These are phyloP conservation scores for Aureobasidium sp. DNA, from an alignment of 2,329 filamentous ascomycete genomes.

Conservation along the genomic window DNA sequence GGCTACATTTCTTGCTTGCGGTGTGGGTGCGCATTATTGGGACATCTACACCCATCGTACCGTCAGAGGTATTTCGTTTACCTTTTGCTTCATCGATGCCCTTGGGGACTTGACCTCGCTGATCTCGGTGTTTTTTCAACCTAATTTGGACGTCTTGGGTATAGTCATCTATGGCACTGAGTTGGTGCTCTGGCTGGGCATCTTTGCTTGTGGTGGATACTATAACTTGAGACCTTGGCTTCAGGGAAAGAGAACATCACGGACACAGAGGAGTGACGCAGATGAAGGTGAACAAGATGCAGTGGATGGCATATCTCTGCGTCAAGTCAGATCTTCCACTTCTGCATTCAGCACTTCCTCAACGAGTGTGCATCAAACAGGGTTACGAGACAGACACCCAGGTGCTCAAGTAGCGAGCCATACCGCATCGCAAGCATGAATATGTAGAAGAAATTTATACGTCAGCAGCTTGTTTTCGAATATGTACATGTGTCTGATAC, in stretches of 20 bases:
- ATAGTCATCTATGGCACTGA: slow-evolving; percentile 62
- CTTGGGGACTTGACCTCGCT: slow-evolving; percentile 62
- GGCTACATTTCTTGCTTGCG: slow-evolving; percentile 55
- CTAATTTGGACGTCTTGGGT: slow-evolving; percentile 52
- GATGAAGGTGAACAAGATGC: neutral
- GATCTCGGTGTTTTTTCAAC: slow-evolving; percentile 57
- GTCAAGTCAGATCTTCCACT: slow-evolving; percentile 51
- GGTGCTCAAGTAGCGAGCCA: too few species aligned
- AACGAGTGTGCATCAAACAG: slow-evolving; percentile 25
- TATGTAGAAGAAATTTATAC: too few species aligned
- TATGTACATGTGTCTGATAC: too few species aligned
- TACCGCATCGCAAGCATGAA: neutral
- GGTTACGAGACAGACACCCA: neutral
- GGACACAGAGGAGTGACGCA: neutral
- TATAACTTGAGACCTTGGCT: slow-evolving; percentile 58
- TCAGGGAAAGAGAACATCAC: slow-evolving; percentile 20
- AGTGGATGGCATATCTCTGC: slow-evolving; percentile 32
- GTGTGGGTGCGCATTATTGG: slow-evolving; percentile 62
- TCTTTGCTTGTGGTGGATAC: slow-evolving; percentile 59
- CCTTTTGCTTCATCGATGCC: slow-evolving; percentile 65
- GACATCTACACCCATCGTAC: slow-evolving; percentile 62
- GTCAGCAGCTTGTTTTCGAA: too few species aligned
- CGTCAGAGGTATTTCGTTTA: slow-evolving; percentile 63
- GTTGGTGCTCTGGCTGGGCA: slow-evolving; percentile 58
- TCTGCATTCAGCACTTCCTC: slow-evolving; percentile 57